Percentiles rank a stretch among this genome's conserved stretches.
Evolutionary conservation across 1,139 yeast species (phyloP).

Genomic region (Candida neerlandica): DNA sequence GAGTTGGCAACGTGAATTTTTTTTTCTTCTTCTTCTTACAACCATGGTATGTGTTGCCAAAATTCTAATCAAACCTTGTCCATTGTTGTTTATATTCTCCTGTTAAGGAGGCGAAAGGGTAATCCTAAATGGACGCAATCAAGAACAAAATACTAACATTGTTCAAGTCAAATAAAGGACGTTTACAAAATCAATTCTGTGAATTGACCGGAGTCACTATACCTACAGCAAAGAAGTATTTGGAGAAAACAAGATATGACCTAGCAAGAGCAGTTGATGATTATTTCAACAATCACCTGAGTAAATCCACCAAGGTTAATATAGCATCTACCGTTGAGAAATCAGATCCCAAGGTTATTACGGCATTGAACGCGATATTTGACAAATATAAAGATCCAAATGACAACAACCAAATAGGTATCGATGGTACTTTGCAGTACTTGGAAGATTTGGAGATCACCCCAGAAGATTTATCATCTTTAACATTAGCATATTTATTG

Average conservation of each 20-base stretch:
- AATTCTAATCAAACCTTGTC: neutral
- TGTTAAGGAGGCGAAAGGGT: neutral
- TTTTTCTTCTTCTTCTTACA: neutral
- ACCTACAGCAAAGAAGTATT: slow-evolving; percentile 29
- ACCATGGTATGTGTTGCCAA: slow-evolving; percentile 5
- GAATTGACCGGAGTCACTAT: slow-evolving; percentile 33
- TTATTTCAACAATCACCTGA: slow-evolving; percentile 21
- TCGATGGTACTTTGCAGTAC: slow-evolving; percentile 76
- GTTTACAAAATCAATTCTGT: slow-evolving; percentile 28
- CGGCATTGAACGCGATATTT: slow-evolving; percentile 27
- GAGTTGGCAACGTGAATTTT: neutral
- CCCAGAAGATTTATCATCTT: slow-evolving; percentile 71
- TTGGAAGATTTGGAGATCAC: slow-evolving; percentile 66
- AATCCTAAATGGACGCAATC: neutral
- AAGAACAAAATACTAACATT: slow-evolving; percentile 6
- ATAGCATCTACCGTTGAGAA: neutral
- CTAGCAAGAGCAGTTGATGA: slow-evolving; percentile 34
- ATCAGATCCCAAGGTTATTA: slow-evolving; percentile 14
- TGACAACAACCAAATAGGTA: slow-evolving; percentile 44
- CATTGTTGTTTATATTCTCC: neutral
- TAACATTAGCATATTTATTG: slow-evolving; percentile 70
- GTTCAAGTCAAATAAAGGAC: slow-evolving; percentile 15
- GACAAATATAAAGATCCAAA: slow-evolving; percentile 33
- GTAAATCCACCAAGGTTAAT: slow-evolving; percentile 10
- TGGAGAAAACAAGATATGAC: slow-evolving; percentile 29